Base-by-base conservation (phyloP, 805 yeast species). In the Wickerhamiella dianesei region DNA sequence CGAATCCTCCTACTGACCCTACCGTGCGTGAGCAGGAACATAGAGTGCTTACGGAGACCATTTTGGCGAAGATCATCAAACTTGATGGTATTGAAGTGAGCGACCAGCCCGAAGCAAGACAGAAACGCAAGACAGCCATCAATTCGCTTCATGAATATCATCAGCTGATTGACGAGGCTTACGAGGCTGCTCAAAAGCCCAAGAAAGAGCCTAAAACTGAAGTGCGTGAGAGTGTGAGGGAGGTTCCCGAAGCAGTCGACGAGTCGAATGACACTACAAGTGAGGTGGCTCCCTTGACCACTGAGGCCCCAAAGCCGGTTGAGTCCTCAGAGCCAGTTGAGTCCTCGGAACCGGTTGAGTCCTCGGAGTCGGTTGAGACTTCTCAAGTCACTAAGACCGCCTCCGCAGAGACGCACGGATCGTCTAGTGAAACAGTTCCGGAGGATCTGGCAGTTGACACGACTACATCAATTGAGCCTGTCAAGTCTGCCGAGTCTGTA, bases 71-170 rank as follows among this genome's bases (percentile, higher is more conserved):
- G 46, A 61, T 61, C 48, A 57, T 64, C 41, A 41, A 55, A 40
- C 56, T 64, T 19, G 68, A 64, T 51, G 58, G 59, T 40, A 56
- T 64, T 22, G 66, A 64, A 41, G 63, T 60, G n/a, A 41, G 51
- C 20, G 59, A 53, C 2, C 57, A 59, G 41, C 55, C 53, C 9
- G 66, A 63, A 43, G 50, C 61, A 35, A 57, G 68, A 9, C 50
- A 50, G 29, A 37, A 41, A 35, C 56, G 68, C 45, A 61, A 61
- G 48, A 44, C 44, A n/a, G 64, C 62, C 6, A 61, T 64, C 45
- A 63, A 61, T 43, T 51, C 47, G 42, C 49, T 64, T 44, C 67
- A 64, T 48, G 22, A 47, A 39, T 56, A 55, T 49, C 67, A 64
- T 48, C 41, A 44, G 19, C 42, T 48, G 21, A 48, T 64, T 20